phyloP scores from a whole-genome alignment of 1,284 basidiomycete species.

The Polyporus tsugae region DNA sequence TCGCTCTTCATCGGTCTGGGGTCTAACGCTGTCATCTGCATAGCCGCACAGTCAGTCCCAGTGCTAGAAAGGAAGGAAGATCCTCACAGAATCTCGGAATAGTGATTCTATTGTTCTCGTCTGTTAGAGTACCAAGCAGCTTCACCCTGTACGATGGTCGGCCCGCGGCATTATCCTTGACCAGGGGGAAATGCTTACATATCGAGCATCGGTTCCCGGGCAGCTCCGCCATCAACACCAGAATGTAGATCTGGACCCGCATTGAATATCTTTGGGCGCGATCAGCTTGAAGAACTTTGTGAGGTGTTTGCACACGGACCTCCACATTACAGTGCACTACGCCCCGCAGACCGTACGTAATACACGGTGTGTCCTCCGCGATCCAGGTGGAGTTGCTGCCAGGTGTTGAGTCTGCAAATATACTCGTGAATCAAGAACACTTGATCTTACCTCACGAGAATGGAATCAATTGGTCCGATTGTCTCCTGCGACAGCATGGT shows the following conservation, averaged over 20 bases:
- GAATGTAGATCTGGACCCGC: conserved; percentile 84
- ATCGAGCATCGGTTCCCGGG: conserved; percentile 91
- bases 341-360: conserved; percentile 94
- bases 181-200: conserved; percentile 59
- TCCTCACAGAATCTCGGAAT: conserved; percentile 87
- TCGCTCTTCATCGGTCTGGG: conserved; percentile 71
- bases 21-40: conserved; percentile 79
- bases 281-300: not conserved
- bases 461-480: conserved; percentile 88
- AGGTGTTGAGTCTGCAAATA: conserved; percentile 9
- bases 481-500: conserved; percentile 54
- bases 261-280: conserved; percentile 63
- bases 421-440: not conserved
- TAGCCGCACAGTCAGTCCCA: conserved; percentile 4
- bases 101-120: conserved; percentile 64
- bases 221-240: conserved; percentile 92
- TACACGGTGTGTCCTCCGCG: conserved; percentile 92
- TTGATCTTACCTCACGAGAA: conserved; percentile 77
- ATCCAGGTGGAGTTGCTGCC: conserved; percentile 96
- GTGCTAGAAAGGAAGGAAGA: conserved; percentile 12
- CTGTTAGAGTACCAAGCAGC: conserved; percentile 78
- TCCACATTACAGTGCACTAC: conserved; percentile 87
- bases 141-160: conserved; percentile 65
- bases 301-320: conserved; percentile 47
- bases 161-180: too few relatives aligned